These are phyloP conservation scores for Penicillium vulpinum DNA, from an alignment of 2,329 filamentous ascomycete genomes.

Conservation along the genomic window DNA sequence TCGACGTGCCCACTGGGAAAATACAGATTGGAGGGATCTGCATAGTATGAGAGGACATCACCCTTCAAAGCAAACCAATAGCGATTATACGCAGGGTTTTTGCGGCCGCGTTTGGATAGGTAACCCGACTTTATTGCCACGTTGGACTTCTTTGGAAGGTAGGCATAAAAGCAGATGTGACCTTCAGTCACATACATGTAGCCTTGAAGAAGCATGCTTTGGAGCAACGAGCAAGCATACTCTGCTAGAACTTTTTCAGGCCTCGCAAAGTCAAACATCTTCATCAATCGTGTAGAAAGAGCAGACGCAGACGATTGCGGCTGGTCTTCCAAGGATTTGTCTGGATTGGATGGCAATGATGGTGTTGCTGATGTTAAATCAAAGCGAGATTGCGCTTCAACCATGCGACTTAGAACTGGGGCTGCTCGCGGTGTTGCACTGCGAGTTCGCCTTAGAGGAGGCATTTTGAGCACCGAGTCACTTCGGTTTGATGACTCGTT, in stretches of 20 bases:
- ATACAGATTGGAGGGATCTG: constrained; percentile 79
- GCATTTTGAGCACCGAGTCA: constrained; percentile 19
- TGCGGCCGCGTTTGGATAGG: constrained; percentile 81
- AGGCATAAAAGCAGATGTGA: constrained; percentile 96
- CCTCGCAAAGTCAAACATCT: constrained; percentile 80
- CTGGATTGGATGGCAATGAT: constrained; percentile 20
- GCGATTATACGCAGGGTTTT: constrained; percentile 81
- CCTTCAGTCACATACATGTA: constrained; percentile 93
- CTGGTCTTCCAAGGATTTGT: constrained; percentile 53
- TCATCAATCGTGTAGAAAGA: constrained; percentile 70
- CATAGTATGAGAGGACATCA: constrained; percentile 87
- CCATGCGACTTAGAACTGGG: constrained; percentile 74
- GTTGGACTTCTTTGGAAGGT: constrained; percentile 87
- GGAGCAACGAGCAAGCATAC: constrained; percentile 89
- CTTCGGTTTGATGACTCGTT: constrained; percentile 25
- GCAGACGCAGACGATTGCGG: constrained; percentile 52
- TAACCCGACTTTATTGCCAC: constrained; percentile 82
- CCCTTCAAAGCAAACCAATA: constrained; percentile 95
- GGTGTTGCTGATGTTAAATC: constrained; percentile 25
- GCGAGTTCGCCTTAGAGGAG: constrained; percentile 29
- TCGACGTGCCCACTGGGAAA: constrained; percentile 92
- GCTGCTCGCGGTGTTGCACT: constrained; percentile 54
- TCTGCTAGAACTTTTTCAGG: constrained; percentile 85
- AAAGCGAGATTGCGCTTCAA: constrained; percentile 69
- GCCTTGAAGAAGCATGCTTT: constrained; percentile 87